Evolutionary conservation across 495 filamentous ascomycete genomes (phyloP).

Genomic region (Xylaria intraflava): DNA sequence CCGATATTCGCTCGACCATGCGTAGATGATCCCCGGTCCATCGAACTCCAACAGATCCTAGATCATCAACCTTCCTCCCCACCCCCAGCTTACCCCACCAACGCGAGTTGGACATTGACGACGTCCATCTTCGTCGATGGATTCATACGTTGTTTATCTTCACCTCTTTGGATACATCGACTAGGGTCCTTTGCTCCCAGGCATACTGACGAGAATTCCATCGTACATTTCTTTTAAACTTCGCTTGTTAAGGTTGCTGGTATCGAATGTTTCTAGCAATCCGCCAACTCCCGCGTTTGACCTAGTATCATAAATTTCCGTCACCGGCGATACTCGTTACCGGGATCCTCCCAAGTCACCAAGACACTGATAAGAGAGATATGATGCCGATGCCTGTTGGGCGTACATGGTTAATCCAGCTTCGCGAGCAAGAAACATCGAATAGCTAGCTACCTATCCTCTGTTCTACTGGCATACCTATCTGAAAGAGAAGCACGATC

Average conservation of each 20-base stretch:
- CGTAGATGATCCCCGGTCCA: background rate
- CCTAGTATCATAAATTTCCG: constrained; percentile 1
- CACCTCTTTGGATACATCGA: background rate
- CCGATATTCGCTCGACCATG: background rate
- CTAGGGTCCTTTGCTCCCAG: background rate
- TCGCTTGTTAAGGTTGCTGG: background rate
- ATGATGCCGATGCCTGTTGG: constrained; percentile 1
- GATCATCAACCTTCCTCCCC: background rate
- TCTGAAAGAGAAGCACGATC: background rate
- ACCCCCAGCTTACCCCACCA: background rate
- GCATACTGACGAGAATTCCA: background rate
- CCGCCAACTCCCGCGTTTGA: background rate
- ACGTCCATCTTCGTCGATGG: background rate
- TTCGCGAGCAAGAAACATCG: background rate
- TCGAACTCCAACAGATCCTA: background rate
- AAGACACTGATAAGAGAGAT: constrained; percentile 3
- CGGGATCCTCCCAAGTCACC: background rate
- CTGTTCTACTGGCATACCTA: constrained; percentile 1
- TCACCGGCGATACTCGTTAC: background rate
- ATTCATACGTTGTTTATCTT: background rate
- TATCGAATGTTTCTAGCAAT: background rate
- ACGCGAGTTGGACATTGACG: background rate
- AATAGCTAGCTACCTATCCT: background rate
- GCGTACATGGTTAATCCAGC: background rate
- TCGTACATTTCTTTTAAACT: background rate